Conservation (phyloP, 305 asterid species). For the Andrographis paniculata region DNA sequence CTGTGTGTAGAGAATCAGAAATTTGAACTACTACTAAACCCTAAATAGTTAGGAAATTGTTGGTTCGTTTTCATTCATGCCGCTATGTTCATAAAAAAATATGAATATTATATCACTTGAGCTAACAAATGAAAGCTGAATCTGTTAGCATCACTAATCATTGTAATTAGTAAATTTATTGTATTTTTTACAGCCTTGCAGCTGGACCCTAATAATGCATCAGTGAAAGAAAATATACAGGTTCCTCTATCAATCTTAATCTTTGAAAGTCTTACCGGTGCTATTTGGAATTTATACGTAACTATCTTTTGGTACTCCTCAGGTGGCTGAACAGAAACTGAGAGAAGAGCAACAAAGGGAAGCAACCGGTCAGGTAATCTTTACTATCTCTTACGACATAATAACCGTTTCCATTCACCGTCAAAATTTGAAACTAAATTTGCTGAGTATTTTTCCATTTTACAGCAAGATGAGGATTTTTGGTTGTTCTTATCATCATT, state of each 20-base stretch:
- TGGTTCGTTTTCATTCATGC: no score
- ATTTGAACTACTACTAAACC: no score
- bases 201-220: constrained; percentile 70
- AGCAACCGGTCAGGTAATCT: constrained; percentile 45
- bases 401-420: background rate
- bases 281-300: no score
- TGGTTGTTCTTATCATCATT: no score
- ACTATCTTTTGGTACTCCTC: constrained; percentile 19
- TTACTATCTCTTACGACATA: constrained; percentile 1
- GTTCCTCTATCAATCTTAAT: constrained; percentile 48
- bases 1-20: no score
- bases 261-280: no score
- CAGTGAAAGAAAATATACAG: constrained; percentile 69
- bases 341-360: constrained; percentile 47
- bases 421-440: background rate
- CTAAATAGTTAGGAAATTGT: no score
- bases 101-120: background rate
- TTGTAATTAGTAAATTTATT: constrained; percentile 13
- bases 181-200: constrained; percentile 53
- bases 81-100: background rate
- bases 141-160: constrained; percentile 4
- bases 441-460: background rate
- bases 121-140: no score
- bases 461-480: no score
- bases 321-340: constrained; percentile 76